phyloP scores from a whole-genome alignment of 129 eudicot species.

The Flaveria bidentis region DNA sequence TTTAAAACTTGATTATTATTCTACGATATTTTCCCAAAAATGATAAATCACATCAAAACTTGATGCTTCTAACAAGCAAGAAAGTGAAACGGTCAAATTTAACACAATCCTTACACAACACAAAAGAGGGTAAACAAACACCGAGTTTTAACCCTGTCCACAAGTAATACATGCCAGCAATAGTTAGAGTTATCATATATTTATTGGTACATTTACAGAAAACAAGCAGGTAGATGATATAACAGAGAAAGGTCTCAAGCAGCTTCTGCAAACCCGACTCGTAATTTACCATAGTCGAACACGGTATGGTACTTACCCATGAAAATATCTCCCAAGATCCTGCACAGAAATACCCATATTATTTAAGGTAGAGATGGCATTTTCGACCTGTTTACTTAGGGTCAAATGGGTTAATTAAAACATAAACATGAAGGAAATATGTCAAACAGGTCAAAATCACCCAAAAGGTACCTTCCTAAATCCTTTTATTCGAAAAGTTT shows the following conservation, averaged over 20 bases:
- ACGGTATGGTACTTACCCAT: conserved; percentile 62
- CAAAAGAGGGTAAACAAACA: not conserved
- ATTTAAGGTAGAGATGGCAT: not conserved
- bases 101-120: not conserved
- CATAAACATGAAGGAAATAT: not conserved
- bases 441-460: not conserved
- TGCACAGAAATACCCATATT: conserved; percentile 26
- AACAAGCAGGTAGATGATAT: not conserved
- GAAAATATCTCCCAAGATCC: conserved; percentile 61
- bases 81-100: not conserved
- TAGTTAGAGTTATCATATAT: conserved; percentile 12
- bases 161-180: conserved; percentile 6
- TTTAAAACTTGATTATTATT: too few relatives aligned
- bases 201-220: conserved; percentile 32
- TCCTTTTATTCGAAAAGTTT: not conserved
- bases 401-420: not conserved
- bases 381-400: not conserved
- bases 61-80: not conserved
- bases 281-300: conserved; percentile 51
- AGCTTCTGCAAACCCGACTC: conserved; percentile 59
- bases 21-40: too few relatives aligned
- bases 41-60: too few relatives aligned
- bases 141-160: conserved; percentile 14
- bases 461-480: not conserved
- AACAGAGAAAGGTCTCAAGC: conserved; percentile 20